A percentile compares a stretch with the other conserved stretches of the same genome.
Conservation (phyloP, 371 early-diverging fungal species). For the Mucor mucedo region DNA sequence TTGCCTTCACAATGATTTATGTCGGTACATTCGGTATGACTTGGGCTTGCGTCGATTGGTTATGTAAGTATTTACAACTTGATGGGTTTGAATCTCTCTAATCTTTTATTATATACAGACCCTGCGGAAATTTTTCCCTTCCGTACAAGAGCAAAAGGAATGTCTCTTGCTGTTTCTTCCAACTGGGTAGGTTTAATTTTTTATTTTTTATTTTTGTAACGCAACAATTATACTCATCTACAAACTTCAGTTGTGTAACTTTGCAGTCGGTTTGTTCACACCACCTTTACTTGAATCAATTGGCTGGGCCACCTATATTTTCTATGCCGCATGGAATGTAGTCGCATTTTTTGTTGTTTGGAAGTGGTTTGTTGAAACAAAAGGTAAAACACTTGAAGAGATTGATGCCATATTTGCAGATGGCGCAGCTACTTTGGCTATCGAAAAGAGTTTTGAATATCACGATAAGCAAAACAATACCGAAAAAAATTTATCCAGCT, state of each 20-base stretch:
- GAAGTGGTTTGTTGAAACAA: slow-evolving; percentile 53
- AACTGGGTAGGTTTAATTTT: slow-evolving; percentile 56
- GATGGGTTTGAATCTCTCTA: neutral
- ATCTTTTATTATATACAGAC: slow-evolving; percentile 24
- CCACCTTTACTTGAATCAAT: slow-evolving; percentile 38
- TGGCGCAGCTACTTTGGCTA: slow-evolving; percentile 11
- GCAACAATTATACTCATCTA: neutral
- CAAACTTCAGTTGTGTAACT: slow-evolving; percentile 36
- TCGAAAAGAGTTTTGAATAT: slow-evolving; percentile 9
- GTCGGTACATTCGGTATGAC: slow-evolving; percentile 43
- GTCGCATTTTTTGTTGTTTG: slow-evolving; percentile 40
- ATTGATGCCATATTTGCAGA: slow-evolving; percentile 54
- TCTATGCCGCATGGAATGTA: slow-evolving; percentile 48
- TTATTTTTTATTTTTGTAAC: neutral
- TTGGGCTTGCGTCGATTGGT: slow-evolving; percentile 49
- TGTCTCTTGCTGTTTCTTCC: slow-evolving; percentile 57
- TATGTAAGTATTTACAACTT: slow-evolving; percentile 29
- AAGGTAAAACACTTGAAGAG: slow-evolving; percentile 55
- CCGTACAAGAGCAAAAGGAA: slow-evolving; percentile 47
- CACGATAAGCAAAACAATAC: neutral
- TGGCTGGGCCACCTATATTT: slow-evolving; percentile 48
- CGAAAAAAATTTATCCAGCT: neutral
- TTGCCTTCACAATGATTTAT: slow-evolving; percentile 41
- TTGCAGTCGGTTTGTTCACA: slow-evolving; percentile 46
- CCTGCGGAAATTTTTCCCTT: slow-evolving; percentile 67